Percentiles rank a stretch among this genome's conserved stretches.
Conservation (phyloP, 495 filamentous ascomycete species). For the Neurospora sp. region DNA sequence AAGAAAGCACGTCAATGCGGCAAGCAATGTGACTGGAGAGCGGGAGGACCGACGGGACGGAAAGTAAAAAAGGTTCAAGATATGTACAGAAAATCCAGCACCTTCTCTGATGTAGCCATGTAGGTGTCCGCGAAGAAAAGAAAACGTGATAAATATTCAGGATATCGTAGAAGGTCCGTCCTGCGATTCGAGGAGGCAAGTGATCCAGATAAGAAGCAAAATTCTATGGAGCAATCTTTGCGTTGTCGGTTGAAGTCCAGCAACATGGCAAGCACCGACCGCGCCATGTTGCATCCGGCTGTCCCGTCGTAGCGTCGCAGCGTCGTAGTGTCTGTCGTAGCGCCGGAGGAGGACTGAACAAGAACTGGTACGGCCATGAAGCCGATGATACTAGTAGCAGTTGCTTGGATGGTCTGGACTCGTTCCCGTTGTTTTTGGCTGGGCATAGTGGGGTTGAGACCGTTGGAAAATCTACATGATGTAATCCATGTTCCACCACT, state of each 20-base stretch:
- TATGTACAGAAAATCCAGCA: not conserved
- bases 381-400: not conserved
- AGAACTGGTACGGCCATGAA: not conserved
- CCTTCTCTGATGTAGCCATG: not conserved
- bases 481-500: constrained; percentile 4
- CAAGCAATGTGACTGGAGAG: not conserved
- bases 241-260: not conserved
- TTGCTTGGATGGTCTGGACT: constrained; percentile 5
- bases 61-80: not conserved
- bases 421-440: not conserved
- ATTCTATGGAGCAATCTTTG: not conserved
- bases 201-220: not conserved
- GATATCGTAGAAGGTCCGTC: not conserved
- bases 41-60: not conserved
- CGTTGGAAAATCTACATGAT: constrained; percentile 11
- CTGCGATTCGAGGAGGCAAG: not conserved
- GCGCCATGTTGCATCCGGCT: not conserved
- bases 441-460: constrained; percentile 7
- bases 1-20: not conserved
- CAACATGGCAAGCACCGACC: not conserved
- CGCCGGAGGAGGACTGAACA: not conserved
- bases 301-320: not conserved
- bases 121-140: not conserved
- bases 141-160: not conserved
- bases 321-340: not conserved